Conservation (phyloP, 2,329 filamentous ascomycete species). For the Trichoderma koningiopsis region DNA sequence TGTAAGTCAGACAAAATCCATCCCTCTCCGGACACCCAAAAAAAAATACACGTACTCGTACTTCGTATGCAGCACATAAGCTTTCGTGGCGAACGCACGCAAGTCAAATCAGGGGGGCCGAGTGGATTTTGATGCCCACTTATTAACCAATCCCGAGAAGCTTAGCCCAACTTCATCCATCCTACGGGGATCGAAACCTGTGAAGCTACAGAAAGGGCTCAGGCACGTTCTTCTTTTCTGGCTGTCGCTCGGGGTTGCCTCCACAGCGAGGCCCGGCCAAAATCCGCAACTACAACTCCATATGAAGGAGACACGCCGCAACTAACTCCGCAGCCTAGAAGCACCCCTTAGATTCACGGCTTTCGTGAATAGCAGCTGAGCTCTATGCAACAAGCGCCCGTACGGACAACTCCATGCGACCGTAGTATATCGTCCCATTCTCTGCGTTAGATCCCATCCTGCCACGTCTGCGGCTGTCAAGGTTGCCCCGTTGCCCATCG, state of each 20-base stretch:
- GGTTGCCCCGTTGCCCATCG: background rate
- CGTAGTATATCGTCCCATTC: background rate
- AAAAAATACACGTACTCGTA: background rate
- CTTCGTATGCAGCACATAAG: background rate
- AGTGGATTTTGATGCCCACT: background rate
- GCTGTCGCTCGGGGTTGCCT: background rate
- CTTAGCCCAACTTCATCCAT: constrained; percentile 2
- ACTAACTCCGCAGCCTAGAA: background rate
- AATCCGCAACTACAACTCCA: background rate
- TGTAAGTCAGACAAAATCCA: background rate
- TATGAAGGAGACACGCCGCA: background rate
- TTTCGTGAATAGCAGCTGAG: background rate
- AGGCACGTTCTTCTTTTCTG: background rate
- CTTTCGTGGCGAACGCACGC: background rate
- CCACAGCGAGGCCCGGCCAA: background rate
- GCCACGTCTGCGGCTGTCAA: background rate
- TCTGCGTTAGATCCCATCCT: background rate
- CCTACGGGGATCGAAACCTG: too few relatives aligned
- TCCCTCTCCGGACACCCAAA: background rate
- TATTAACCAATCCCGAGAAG: background rate
- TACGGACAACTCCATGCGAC: background rate
- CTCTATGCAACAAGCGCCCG: background rate
- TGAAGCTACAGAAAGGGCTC: background rate
- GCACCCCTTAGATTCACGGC: background rate
- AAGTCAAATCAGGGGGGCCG: background rate